Conservation (phyloP, 2,329 filamentous ascomycete species). For the Nothophoma quercina region DNA sequence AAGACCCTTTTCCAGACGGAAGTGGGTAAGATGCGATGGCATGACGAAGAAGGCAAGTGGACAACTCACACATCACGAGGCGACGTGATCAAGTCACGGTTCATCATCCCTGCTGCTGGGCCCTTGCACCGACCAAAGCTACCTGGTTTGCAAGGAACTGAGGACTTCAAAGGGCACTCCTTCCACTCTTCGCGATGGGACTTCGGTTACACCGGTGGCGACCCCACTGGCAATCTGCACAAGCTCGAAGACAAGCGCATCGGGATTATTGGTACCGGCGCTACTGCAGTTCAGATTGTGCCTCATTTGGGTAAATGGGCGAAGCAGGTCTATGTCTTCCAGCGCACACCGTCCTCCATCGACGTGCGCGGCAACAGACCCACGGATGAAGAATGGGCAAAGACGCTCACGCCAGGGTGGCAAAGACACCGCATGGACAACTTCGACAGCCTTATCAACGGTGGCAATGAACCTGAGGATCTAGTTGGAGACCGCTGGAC, state of each 20-base stretch:
- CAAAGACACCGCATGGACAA: constrained; percentile 57
- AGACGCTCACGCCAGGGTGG: constrained; percentile 55
- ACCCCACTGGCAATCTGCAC: constrained; percentile 31
- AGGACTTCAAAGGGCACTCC: constrained; percentile 38
- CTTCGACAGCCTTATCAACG: constrained; percentile 51
- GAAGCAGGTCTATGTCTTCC: constrained; percentile 63
- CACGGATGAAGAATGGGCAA: constrained; percentile 25
- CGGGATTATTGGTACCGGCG: constrained; percentile 46
- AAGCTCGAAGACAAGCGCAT: constrained; percentile 49
- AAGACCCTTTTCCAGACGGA: constrained; percentile 59
- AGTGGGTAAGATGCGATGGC: constrained; percentile 56
- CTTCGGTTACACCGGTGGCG: constrained; percentile 36
- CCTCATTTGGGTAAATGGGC: constrained; percentile 56
- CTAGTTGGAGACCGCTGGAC: constrained; percentile 62
- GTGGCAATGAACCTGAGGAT: constrained; percentile 42
- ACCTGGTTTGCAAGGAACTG: constrained; percentile 35
- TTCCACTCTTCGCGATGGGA: constrained; percentile 41
- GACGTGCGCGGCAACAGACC: constrained; percentile 43
- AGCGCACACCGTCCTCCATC: constrained; percentile 61
- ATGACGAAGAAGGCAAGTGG: constrained; percentile 50
- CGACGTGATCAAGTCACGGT: constrained; percentile 47
- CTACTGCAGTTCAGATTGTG: constrained; percentile 45
- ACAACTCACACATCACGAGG: constrained; percentile 32
- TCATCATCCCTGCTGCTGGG: constrained; percentile 52
- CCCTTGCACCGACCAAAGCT: constrained; percentile 53